Base-by-base conservation (phyloP, 495 filamentous ascomycete genomes). In the Talaromyces stipitatus region DNA sequence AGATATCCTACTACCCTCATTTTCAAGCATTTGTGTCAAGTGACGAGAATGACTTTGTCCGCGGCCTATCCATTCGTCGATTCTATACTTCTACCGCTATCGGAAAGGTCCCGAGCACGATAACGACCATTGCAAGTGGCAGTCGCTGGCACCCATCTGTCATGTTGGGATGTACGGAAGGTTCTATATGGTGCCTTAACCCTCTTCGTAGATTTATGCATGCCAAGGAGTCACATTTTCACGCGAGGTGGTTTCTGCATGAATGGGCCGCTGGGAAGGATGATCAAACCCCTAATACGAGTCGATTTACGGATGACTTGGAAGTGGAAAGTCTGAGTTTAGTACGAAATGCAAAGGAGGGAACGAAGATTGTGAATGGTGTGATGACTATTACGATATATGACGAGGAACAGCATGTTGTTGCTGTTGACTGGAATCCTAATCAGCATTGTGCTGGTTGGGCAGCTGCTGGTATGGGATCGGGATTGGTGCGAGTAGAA, bases 401-500 rank as follows among this genome's bases (percentile, higher is more conserved):
- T 60, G 86, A 88, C 48, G 80, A 84, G 64, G 69, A 73, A 45
- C 78, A 77, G 2, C 79, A 78, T 43, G 71, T 87, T 41, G 79
- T 78, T 24, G 62, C 69, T 14, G 63, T 87, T 16, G 74, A 73
- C n/a, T 89, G 86, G 86, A 89, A 88, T 65, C 79, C 81, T 27
- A 87, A 87, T 68, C 61, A 78, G 47, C 56, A 61, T 3, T 83
- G 70, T 66, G 84, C 84, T 8, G 84, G 80, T 6, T 89, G 85
- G 86, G 83, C 83, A 4, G 77, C 77, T 27, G 85, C 82, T 22
- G 85, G 77, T 5, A 71, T 80, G 70, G 84, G 77, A 5, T 81
- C 77, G 67, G 85, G 86, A 11, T 66, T 89, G 57, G 61, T 88
- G 27, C 78, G 86, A 59, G 78, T 88, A n/a, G 83, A 89, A 66